Percentiles rank a stretch among this genome's conserved stretches.
phyloP scores from a whole-genome alignment of 306 rosid species.

The Lablab purpureus region DNA sequence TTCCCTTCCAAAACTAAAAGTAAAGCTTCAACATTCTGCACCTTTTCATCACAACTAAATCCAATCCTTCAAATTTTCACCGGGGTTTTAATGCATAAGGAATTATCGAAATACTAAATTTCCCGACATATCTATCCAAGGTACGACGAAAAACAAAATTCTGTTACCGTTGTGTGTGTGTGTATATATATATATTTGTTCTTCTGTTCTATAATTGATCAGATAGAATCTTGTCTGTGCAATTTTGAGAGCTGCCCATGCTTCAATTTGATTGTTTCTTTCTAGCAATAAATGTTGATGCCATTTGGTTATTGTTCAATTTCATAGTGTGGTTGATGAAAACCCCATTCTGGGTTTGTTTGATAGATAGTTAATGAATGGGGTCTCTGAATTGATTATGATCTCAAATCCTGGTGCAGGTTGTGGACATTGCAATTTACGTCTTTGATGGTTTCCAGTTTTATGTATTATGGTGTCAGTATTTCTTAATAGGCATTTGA shows the following conservation, averaged over 20 bases:
- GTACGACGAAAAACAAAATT: conserved; percentile 40
- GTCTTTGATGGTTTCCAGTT: conserved; percentile 57
- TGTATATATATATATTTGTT: not conserved
- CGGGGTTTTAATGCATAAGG: conserved; percentile 22
- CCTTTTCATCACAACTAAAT: conserved; percentile 50
- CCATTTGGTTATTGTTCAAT: conserved; percentile 15
- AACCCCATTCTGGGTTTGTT: conserved; percentile 28
- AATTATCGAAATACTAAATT: conserved; percentile 22
- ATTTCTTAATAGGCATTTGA: conserved; percentile 65
- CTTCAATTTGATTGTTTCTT: conserved; percentile 24
- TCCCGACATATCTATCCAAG: conserved; percentile 39
- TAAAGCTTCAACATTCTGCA: conserved; percentile 49
- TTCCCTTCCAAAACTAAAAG: conserved; percentile 46
- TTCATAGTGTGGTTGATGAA: conserved; percentile 11
- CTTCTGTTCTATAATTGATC: conserved; percentile 1
- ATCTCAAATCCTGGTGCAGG: conserved; percentile 61
- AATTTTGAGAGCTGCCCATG: conserved; percentile 31
- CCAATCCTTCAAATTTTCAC: conserved; percentile 42
- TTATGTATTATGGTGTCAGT: conserved; percentile 68
- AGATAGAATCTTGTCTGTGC: conserved; percentile 9
- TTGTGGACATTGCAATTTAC: conserved; percentile 47
- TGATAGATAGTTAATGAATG: not conserved
- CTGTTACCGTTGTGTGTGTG: not conserved
- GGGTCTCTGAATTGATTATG: conserved; percentile 38
- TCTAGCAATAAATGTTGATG: conserved; percentile 3